Evolutionary conservation across 805 yeast genomes (phyloP).

Genomic region (Limtongozyma cylindracea): DNA sequence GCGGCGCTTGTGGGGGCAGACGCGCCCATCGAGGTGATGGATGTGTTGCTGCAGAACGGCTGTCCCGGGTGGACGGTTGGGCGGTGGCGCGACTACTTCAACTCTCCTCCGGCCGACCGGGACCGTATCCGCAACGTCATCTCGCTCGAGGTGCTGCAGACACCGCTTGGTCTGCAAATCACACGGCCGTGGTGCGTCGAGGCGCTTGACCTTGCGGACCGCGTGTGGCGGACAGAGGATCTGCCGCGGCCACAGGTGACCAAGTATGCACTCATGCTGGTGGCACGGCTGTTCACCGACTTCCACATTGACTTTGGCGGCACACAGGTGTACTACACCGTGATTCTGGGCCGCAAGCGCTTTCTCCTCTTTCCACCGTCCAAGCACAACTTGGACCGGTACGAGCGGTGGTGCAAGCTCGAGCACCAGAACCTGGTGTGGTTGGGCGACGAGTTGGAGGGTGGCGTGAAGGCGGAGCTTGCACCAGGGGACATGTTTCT

Average conservation of each 20-base stretch:
- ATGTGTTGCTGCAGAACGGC: slow-evolving; percentile 52
- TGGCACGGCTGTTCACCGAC: slow-evolving; percentile 57
- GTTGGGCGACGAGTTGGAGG: slow-evolving; percentile 24
- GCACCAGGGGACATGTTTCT: slow-evolving; percentile 48
- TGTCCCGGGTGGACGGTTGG: slow-evolving; percentile 42
- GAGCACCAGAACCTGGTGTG: slow-evolving; percentile 36
- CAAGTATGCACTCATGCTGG: slow-evolving; percentile 71
- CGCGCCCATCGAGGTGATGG: slow-evolving; percentile 59
- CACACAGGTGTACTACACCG: slow-evolving; percentile 73
- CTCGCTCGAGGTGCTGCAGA: slow-evolving; percentile 50
- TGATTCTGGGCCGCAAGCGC: slow-evolving; percentile 47
- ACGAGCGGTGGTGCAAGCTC: slow-evolving; percentile 49
- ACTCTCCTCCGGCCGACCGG: slow-evolving; percentile 14
- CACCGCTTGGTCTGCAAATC: too few species aligned
- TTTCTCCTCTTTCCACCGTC: slow-evolving; percentile 71
- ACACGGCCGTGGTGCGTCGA: too few species aligned
- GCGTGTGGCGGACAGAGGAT: slow-evolving; percentile 22
- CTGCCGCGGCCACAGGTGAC: slow-evolving; percentile 31
- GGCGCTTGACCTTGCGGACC: slow-evolving; percentile 32
- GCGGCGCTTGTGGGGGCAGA: slow-evolving; percentile 37
- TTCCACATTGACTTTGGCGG: slow-evolving; percentile 88
- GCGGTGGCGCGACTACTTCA: slow-evolving; percentile 54
- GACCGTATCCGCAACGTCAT: slow-evolving; percentile 61
- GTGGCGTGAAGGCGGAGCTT: slow-evolving; percentile 28
- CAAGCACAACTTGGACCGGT: slow-evolving; percentile 25